Base-by-base conservation (phyloP, 352 stramenopile genomes). In the Blastocystis sp. region DNA sequence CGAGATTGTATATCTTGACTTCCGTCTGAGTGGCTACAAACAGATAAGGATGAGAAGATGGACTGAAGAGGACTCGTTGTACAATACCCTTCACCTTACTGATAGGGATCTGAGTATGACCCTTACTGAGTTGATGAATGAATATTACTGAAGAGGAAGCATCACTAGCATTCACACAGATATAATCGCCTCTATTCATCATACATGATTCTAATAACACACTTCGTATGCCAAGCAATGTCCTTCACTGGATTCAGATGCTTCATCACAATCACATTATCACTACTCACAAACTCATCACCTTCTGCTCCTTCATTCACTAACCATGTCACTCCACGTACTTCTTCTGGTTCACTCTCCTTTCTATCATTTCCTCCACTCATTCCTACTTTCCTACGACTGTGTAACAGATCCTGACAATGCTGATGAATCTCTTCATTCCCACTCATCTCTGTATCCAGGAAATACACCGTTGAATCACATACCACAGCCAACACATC, bases 11-110 rank as follows among this genome's bases (percentile, higher is more conserved):
- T 27, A 99, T 91, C 75, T 95, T 93, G 66, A 99, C 95, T 89
- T 98, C 92, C 81, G 96, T 93, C 89, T 98, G 95, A n/a, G 94
- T 98, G 5, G 96, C 96, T 39, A 99, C 95, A 91, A 99, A 99
- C 87, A 99, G 94, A 89, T 98, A 98, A 5, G 97, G 96, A 91
- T 98, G 98, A 52, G 71, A 16, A 78, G 93, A 95, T 52, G 95
- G 96, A 90, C 99, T 96, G 91, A 99, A 99, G 12, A 94, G 93
- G 51, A 98, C 94, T 57, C 92, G 92, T 90, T 99, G 96, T 27
- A 97, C 93, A 92, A 29, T 91, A 61, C 92, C 93, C 16, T 95
- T 91, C 59, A 96, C 97, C 90, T 97, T 96, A 43, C 90, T 92
- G 90, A 99, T 98, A 65, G 96, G 96, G 85, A 97, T 97, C 89